These are phyloP conservation scores for Tetrahymena borealis DNA, from an alignment of 73 alveolate genomes.

Conservation along the genomic window DNA sequence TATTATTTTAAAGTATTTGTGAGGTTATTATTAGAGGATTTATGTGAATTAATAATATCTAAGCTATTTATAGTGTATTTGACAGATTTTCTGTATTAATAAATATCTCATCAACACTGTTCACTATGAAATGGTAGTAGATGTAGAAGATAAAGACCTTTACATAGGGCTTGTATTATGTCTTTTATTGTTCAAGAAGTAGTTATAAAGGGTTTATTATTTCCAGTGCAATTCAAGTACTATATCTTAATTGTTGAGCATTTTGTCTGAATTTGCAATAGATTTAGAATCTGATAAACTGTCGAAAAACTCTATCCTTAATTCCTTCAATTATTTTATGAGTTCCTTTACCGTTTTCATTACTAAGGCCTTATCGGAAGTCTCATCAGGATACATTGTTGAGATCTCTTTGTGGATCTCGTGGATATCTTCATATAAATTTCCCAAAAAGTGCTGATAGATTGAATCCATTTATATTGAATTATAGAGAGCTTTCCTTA, in stretches of 20 bases:
- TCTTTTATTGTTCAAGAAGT: not conserved
- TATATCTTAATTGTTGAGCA: not conserved
- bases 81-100: too few relatives aligned
- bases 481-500: not conserved
- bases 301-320: not conserved
- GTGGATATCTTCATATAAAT: not conserved
- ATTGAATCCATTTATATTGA: not conserved
- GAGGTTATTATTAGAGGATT: too few relatives aligned
- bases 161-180: not conserved
- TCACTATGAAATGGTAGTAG: not conserved
- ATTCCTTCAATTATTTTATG: not conserved
- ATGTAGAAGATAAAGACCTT: not conserved
- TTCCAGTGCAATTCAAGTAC: constrained; percentile 1
- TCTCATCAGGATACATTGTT: not conserved
- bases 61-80: too few relatives aligned
- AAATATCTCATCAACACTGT: too few relatives aligned
- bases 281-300: not conserved
- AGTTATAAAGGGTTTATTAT: not conserved
- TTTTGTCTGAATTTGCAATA: not conserved
- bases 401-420: not conserved
- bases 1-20: too few relatives aligned
- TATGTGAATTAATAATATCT: too few relatives aligned
- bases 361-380: not conserved
- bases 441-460: not conserved
- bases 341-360: not conserved